These are phyloP conservation scores for Colletotrichum falcatum DNA, from an alignment of 2,329 filamentous ascomycete species.

Conservation along the genomic window DNA sequence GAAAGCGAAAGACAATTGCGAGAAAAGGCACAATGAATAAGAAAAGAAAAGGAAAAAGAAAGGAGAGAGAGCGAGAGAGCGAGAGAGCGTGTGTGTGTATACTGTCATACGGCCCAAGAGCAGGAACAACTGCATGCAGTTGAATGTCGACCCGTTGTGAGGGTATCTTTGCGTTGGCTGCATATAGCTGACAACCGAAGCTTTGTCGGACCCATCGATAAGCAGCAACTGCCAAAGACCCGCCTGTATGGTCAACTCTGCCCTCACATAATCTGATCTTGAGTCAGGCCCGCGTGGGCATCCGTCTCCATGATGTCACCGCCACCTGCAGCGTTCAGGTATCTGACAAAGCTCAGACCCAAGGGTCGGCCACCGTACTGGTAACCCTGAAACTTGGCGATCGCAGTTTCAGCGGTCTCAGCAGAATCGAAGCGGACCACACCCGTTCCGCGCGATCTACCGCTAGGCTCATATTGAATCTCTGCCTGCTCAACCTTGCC, in stretches of 20 bases:
- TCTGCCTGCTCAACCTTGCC: constrained; percentile 99
- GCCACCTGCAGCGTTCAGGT: constrained; percentile 75
- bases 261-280: constrained; percentile 94
- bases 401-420: constrained; percentile 91
- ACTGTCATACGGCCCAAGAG: constrained; percentile 7
- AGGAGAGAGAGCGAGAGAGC: not conserved
- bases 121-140: constrained; percentile 16
- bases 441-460: constrained; percentile 92
- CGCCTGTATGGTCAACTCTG: not conserved
- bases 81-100: not conserved
- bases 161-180: not conserved
- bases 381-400: constrained; percentile 97
- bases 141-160: not conserved
- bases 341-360: constrained; percentile 93
- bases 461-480: constrained; percentile 98
- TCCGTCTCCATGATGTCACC: constrained; percentile 86
- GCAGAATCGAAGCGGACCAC: constrained; percentile 92
- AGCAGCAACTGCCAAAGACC: not conserved
- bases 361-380: constrained; percentile 96
- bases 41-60: not conserved
- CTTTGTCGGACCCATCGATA: not conserved
- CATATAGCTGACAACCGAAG: not conserved
- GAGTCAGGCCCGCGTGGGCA: constrained; percentile 81
- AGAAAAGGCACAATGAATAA: not conserved
- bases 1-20: constrained; percentile 7